These are phyloP conservation scores for Waltiozyma sp. DNA, from an alignment of 1,139 yeast genomes.

Conservation along the genomic window DNA sequence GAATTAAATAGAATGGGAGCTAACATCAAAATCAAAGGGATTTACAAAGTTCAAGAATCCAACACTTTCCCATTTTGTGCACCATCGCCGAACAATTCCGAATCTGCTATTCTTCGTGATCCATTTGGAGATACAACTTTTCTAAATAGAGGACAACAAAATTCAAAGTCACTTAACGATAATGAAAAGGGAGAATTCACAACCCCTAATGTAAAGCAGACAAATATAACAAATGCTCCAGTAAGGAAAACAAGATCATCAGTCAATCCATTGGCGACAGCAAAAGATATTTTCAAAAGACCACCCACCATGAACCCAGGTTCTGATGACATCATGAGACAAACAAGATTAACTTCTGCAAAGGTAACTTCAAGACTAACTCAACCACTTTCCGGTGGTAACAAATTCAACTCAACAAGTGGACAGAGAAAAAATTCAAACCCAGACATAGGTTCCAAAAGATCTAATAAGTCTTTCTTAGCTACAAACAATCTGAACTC, in stretches of 20 bases:
- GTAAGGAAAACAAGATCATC: constrained; percentile 31
- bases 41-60: constrained; percentile 29
- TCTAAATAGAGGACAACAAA: background rate
- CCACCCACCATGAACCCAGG: constrained; percentile 9
- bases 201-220: constrained; percentile 37
- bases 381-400: constrained; percentile 28
- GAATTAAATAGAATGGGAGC: constrained; percentile 66
- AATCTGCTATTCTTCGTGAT: constrained; percentile 12
- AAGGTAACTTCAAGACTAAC: constrained; percentile 43
- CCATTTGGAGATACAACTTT: constrained; percentile 19
- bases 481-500: constrained; percentile 2
- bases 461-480: constrained; percentile 9
- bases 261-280: constrained; percentile 12
- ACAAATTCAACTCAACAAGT: constrained; percentile 7
- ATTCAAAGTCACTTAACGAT: background rate
- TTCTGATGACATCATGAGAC: constrained; percentile 12
- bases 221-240: constrained; percentile 44
- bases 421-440: constrained; percentile 4
- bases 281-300: constrained; percentile 24
- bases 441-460: constrained; percentile 12
- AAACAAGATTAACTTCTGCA: constrained; percentile 24
- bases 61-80: constrained; percentile 8
- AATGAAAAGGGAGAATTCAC: constrained; percentile 19
- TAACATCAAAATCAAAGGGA: constrained; percentile 47
- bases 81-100: background rate